These are phyloP conservation scores for Fusarium cicatricum DNA, from an alignment of 2,329 filamentous ascomycete genomes.

Conservation along the genomic window DNA sequence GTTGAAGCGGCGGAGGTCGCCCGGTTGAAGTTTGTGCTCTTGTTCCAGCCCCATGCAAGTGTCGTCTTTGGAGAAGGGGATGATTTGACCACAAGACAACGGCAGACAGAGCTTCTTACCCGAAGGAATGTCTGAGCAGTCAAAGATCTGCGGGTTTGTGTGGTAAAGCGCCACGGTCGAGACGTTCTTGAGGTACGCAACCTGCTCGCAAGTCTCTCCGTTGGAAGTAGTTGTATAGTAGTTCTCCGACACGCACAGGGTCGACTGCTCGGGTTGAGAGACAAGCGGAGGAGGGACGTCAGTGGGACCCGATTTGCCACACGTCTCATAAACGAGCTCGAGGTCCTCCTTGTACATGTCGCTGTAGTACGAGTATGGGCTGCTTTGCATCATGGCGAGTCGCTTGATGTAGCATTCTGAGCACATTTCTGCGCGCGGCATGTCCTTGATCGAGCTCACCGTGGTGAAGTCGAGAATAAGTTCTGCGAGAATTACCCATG, in stretches of 20 bases:
- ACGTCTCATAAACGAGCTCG: neutral
- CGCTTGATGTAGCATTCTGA: slow-evolving; percentile 6
- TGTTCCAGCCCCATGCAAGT: neutral
- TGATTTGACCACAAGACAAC: neutral
- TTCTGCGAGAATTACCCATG: neutral
- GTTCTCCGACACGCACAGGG: slow-evolving; percentile 1
- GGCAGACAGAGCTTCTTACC: neutral
- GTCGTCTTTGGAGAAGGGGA: neutral
- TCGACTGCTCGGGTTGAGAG: neutral
- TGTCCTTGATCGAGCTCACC: neutral
- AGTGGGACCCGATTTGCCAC: neutral
- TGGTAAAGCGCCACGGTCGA: neutral
- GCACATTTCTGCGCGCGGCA: neutral
- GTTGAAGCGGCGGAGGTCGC: neutral
- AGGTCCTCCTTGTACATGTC: slow-evolving; percentile 1
- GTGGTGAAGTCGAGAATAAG: neutral
- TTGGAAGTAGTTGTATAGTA: neutral
- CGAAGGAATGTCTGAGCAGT: neutral
- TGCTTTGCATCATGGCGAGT: slow-evolving; percentile 7
- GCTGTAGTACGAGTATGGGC: slow-evolving; percentile 1
- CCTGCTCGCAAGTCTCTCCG: neutral
- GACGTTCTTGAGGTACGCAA: neutral
- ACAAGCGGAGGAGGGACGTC: neutral
- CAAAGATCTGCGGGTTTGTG: neutral
- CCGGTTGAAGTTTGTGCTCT: neutral